Conservation (phyloP, 2,329 filamentous ascomycete species). For the Diplodia mutila region DNA sequence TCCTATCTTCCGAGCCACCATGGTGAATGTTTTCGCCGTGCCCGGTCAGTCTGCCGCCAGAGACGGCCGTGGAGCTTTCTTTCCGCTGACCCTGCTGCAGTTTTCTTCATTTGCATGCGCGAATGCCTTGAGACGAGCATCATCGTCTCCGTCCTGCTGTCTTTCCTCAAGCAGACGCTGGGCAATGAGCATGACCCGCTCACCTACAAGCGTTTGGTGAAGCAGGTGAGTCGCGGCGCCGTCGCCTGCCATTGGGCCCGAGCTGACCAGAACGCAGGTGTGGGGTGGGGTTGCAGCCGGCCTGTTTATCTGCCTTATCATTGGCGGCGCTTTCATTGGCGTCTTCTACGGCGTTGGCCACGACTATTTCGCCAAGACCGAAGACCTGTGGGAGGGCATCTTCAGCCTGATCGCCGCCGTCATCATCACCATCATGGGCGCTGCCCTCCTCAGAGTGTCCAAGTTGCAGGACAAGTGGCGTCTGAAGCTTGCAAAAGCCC, state of each 20-base stretch:
- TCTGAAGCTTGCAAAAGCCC: slow-evolving; percentile 73
- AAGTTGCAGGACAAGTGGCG: slow-evolving; percentile 88
- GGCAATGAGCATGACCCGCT: slow-evolving; percentile 63
- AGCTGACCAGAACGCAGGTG: slow-evolving; percentile 49
- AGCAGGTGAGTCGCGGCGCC: slow-evolving; percentile 55
- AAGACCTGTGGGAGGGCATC: slow-evolving; percentile 80
- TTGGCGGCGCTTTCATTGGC: slow-evolving; percentile 69
- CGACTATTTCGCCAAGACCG: slow-evolving; percentile 68
- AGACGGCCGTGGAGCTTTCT: background rate
- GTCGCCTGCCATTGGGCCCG: background rate
- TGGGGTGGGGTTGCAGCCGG: slow-evolving; percentile 70
- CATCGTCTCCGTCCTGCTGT: slow-evolving; percentile 82
- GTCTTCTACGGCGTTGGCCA: slow-evolving; percentile 72
- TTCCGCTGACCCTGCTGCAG: slow-evolving; percentile 38
- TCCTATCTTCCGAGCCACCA: slow-evolving; percentile 42
- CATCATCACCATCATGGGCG: slow-evolving; percentile 82
- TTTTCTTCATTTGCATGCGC: slow-evolving; percentile 90
- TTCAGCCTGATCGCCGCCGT: slow-evolving; percentile 75
- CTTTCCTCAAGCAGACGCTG: slow-evolving; percentile 82
- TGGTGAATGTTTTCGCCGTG: slow-evolving; percentile 73
- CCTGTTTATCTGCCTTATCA: slow-evolving; percentile 65
- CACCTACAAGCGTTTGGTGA: slow-evolving; percentile 69
- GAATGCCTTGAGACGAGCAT: slow-evolving; percentile 83
- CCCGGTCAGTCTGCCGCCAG: slow-evolving; percentile 54
- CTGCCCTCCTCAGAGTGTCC: slow-evolving; percentile 76